Evolutionary conservation across 1,139 yeast species (phyloP).

Genomic region (Geotrichum klebahnii): DNA sequence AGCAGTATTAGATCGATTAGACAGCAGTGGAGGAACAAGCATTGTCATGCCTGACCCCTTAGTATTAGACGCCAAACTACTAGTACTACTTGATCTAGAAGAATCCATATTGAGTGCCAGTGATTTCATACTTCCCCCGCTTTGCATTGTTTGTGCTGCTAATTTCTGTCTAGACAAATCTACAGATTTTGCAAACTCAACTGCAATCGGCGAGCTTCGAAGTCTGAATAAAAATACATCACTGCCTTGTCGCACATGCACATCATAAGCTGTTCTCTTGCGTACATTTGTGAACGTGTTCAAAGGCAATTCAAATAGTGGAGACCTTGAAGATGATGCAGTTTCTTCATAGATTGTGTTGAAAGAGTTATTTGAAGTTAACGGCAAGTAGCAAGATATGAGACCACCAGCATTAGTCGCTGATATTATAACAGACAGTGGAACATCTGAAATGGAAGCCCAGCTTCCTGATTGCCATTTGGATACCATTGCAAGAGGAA

Average conservation of each 20-base stretch:
- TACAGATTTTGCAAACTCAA: conserved; percentile 9
- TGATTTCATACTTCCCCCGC: not conserved
- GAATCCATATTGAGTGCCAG: not conserved
- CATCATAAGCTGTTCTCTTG: conserved; percentile 2
- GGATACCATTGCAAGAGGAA: conserved; percentile 12
- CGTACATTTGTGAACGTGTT: conserved; percentile 9
- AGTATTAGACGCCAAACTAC: not conserved
- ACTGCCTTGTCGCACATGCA: conserved; percentile 12
- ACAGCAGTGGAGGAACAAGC: not conserved
- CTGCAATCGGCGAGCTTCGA: conserved; percentile 1
- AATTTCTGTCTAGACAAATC: not conserved
- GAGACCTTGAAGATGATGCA: not conserved
- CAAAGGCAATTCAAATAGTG: conserved; percentile 1
- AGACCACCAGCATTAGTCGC: conserved; percentile 4
- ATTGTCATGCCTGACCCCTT: not conserved
- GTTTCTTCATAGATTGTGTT: not conserved
- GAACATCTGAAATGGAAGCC: conserved; percentile 9
- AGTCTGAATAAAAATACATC: conserved; percentile 13
- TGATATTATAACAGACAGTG: conserved; percentile 4
- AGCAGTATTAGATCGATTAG: not conserved
- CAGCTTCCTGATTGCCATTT: conserved; percentile 2
- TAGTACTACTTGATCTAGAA: not conserved
- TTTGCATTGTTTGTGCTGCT: not conserved
- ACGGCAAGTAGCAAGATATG: conserved; percentile 9
- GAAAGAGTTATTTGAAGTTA: conserved; percentile 10